Base-by-base conservation (phyloP, 345 rosid species). In the Erysimum cheiranthoides region DNA sequence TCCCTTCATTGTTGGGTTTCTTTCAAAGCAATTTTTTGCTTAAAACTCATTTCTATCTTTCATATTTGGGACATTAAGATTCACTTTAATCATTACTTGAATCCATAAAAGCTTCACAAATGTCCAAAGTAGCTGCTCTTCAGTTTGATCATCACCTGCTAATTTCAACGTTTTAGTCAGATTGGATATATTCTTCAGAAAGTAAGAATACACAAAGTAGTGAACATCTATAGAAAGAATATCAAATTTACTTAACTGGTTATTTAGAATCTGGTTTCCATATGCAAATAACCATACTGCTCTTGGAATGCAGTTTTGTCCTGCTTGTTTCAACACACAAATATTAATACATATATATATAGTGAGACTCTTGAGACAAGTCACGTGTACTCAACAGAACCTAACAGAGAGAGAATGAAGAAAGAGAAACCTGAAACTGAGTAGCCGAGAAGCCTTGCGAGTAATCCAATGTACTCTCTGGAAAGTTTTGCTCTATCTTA, bases 391-490 rank as follows among this genome's bases (percentile, higher is more conserved):
- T 38, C 56, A 40, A 57, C 42, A 76, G 40, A 54, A 66, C 46
- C 31, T 82, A 49, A 12, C 35, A 50, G n/a, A 7, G 28, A 52
- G 13, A 35, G 8, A 46, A 16, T 42, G 46, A 32, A 75, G 38
- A 47, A 35, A 8, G 30, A 40, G 32, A 14, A 66, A 91, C 97
- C 95, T 89, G 83, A 81, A 85, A 83, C 61, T 79, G 84, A 57
- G 86, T 86, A 50, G 95, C 88, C 13, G 95, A 88, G 78, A 82
- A 86, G 52, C 83, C 90, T 77, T 85, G 91, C 51, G 92, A 83
- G 66, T 84, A 85, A 68, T 89, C 88, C 68, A 85, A 52, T 71
- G 53, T 84, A 71, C 84, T 88, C 79, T 89, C 86, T 78, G 68
- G 63, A 62, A 88, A 85, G 60, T 74, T 77, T 71, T 79, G 88